Evolutionary conservation across 768 basidiomycete species (phyloP).

Genomic region (Tricholoma matsutake): DNA sequence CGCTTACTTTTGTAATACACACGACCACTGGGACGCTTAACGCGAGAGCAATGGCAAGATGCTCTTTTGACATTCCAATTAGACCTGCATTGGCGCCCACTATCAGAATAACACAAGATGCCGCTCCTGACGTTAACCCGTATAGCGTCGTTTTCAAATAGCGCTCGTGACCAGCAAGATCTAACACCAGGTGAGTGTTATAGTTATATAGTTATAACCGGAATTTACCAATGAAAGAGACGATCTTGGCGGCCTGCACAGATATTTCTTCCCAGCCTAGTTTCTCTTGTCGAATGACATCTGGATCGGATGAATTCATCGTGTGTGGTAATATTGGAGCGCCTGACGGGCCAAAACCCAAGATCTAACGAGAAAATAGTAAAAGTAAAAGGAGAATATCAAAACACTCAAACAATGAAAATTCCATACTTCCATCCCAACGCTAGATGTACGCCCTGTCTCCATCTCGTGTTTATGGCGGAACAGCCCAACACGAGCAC

Average conservation of each 20-base stretch:
- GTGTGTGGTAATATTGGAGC: constrained; percentile 74
- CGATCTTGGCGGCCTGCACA: constrained; percentile 82
- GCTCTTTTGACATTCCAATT: constrained; percentile 94
- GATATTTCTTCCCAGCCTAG: constrained; percentile 97
- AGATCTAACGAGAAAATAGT: constrained; percentile 49
- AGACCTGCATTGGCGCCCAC: constrained; percentile 93
- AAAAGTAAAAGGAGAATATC: neutral
- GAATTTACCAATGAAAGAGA: constrained; percentile 80
- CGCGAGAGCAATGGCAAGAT: constrained; percentile 91
- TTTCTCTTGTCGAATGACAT: constrained; percentile 76
- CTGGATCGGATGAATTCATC: constrained; percentile 52
- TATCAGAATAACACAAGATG: constrained; percentile 89
- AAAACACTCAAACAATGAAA: neutral
- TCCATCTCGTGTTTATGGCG: constrained; percentile 98
- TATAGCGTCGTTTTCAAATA: constrained; percentile 93
- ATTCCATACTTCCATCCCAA: constrained; percentile 85
- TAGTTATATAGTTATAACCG: neutral
- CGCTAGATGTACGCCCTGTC: constrained; percentile 90
- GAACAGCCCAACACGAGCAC: constrained; percentile 85
- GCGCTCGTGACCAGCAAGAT: constrained; percentile 94
- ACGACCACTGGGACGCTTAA: constrained; percentile 91
- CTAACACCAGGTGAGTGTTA: constrained; percentile 37
- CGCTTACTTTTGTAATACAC: constrained; percentile 84
- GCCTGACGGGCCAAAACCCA: constrained; percentile 81
- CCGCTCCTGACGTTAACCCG: constrained; percentile 90